Evolutionary conservation across 2,329 filamentous ascomycete genomes (phyloP), one percentile per base, ranked within the genome.

Genomic region (Fusarium circinatum): DNA sequence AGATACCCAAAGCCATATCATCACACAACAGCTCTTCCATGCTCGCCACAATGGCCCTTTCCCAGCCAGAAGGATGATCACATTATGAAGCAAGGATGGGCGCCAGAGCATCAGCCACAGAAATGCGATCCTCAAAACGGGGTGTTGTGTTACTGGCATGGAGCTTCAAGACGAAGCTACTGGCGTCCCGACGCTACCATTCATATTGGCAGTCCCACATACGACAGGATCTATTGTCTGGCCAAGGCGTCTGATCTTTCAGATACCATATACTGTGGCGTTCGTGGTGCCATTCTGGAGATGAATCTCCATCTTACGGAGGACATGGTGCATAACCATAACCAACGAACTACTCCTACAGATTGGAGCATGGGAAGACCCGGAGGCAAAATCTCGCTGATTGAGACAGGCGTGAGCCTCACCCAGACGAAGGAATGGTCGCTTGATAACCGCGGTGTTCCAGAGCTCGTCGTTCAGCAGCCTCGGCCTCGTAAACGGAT

Each of bases 111-210:
- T 32, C 59, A 68, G 20, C 64, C 62, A 4, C 49, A 75, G 0
- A 60, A 61, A 6, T 89, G 87, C 73, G 74, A 85, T 38, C 73
- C 81, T 39, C 55, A 76, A 0, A 48, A 39, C 4, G 82, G 82
- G 9, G 62, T 68, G 5, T 61, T 72, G 5, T 89, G 88, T 68
- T 80, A 78, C n/a, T 89, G 86, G 85, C 88, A 89, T 71, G 78
- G 79, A 0, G 78, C 84, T 10, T 86, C 86, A 2, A 79, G 79
- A 6, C 74, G 79, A 39, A 79, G 85, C 44, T 84, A 82, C 73
- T 87, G 85, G 79, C 83, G 87, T 0, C 87, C 87, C 4, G 88
- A 89, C 72, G 83, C 82, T 52, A 85, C 83, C 13, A 77, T 87
- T 32, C 85, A 85, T 78, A 79, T 89, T n/a, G 81, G 81, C 5